Base-by-base conservation (phyloP, 345 rosid genomes). In the Hypericum androsaemum region DNA sequence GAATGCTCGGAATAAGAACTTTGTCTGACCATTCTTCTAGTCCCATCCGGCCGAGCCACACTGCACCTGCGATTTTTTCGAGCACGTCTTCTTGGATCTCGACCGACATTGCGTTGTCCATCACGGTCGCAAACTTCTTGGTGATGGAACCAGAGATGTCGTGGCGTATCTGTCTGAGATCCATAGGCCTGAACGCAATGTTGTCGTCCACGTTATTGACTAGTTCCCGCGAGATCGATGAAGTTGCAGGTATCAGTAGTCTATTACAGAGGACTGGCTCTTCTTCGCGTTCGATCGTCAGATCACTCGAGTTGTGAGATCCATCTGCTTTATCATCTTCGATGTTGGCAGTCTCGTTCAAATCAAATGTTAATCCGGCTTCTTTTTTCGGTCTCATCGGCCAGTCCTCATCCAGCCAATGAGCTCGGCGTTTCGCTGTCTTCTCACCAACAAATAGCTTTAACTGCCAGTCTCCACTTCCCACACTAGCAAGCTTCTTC, bases 1-100 rank as follows among this genome's bases (percentile, higher is more conserved):
- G 81, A 47, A 92, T 68, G 64, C 82, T 75, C 5, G 97, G 82
- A 60, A 71, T 76, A 63, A 92, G 42, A 39, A 78, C 95, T 56
- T 74, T 78, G 36, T 88, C 87, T 2, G 67, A 53, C 95, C 97
- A 92, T 62, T 85, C 95, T 56, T 88, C 95, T 64, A 88, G 62
- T 57, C 83, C 80, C 5, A 63, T 73, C 54, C 56, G 57, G 37
- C 89, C 77, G 9, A 85, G 50, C 88, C 94, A 92, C 14, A 82
- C 48, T 6, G 89, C 88, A 7, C 85, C 74, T 0, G 68, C 74
- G 22, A 92, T 77, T 65, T 84, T 88, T 52, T 83, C 88, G 0
- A 92, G 62, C 5, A 89, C 95, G 41, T 78, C 80, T 0, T 83
- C 87, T 17, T 66, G 74, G 17, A 92, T 77, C 47, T 83, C 88